phyloP scores from a whole-genome alignment of 164 flowering plant species.

The Piper betle region DNA sequence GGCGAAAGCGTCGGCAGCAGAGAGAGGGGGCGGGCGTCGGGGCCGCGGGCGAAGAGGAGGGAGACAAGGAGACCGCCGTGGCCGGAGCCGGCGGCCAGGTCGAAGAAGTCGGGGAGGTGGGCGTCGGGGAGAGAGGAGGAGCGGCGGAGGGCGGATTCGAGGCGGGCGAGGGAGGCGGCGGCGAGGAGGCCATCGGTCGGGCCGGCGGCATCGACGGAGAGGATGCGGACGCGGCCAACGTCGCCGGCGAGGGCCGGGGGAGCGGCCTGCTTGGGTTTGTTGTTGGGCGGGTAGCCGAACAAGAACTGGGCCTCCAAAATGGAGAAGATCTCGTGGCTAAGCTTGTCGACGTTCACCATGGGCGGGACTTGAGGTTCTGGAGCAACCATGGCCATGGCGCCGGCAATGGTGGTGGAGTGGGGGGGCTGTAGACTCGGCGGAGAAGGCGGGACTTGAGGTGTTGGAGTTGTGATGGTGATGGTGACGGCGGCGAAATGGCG shows the following conservation, averaged over 20 bases:
- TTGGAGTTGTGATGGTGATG: background rate
- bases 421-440: slow-evolving; percentile 27
- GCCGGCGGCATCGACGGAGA: slow-evolving; percentile 45
- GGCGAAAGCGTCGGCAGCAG: slow-evolving; percentile 31
- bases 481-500: too few relatives aligned
- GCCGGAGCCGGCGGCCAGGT: slow-evolving; percentile 56
- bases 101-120: slow-evolving; percentile 43
- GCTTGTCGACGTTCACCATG: slow-evolving; percentile 44
- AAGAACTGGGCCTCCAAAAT: slow-evolving; percentile 68
- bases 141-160: slow-evolving; percentile 26
- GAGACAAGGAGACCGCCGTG: slow-evolving; percentile 49
- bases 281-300: slow-evolving; percentile 24
- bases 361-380: slow-evolving; percentile 37
- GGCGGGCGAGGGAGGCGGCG: slow-evolving; percentile 32
- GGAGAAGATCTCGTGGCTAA: slow-evolving; percentile 78
- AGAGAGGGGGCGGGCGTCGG: slow-evolving; percentile 26
- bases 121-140: slow-evolving; percentile 34
- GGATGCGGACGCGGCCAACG: slow-evolving; percentile 44
- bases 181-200: slow-evolving; percentile 44
- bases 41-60: slow-evolving; percentile 37
- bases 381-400: slow-evolving; percentile 1
- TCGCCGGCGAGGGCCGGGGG: slow-evolving; percentile 24
- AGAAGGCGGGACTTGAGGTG: slow-evolving; percentile 2
- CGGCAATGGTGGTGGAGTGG: background rate
- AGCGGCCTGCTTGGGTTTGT: slow-evolving; percentile 33